These are phyloP conservation scores for Cercospora berteroae DNA, from an alignment of 2,329 filamentous ascomycete species.

Conservation along the genomic window DNA sequence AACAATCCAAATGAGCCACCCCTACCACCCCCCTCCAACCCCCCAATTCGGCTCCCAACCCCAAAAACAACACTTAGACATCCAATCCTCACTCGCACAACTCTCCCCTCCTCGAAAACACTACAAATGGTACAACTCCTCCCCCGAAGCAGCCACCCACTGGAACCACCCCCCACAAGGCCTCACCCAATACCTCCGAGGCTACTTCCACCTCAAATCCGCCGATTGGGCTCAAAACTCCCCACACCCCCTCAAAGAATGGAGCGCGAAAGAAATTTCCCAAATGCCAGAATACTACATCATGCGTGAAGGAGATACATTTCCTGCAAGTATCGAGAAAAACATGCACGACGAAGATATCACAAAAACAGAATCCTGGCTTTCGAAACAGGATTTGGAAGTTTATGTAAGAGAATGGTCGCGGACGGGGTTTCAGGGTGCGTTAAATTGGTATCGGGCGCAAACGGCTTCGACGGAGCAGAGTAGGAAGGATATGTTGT, in stretches of 20 bases:
- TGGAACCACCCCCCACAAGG: slow-evolving; percentile 53
- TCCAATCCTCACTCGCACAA: slow-evolving; percentile 57
- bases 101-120: slow-evolving; percentile 62
- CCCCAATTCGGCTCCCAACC: slow-evolving; percentile 51
- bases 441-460: slow-evolving; percentile 66
- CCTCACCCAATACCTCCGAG: slow-evolving; percentile 60
- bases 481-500: slow-evolving; percentile 51
- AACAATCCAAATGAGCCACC: slow-evolving; percentile 64
- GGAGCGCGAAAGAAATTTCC: slow-evolving; percentile 57
- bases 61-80: slow-evolving; percentile 40
- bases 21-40: slow-evolving; percentile 55
- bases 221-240: slow-evolving; percentile 54
- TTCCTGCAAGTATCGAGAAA: slow-evolving; percentile 57
- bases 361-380: slow-evolving; percentile 52
- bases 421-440: slow-evolving; percentile 64
- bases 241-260: slow-evolving; percentile 54
- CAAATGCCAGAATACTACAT: slow-evolving; percentile 68
- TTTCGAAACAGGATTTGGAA: slow-evolving; percentile 56
- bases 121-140: slow-evolving; percentile 67
- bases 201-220: slow-evolving; percentile 68
- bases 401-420: slow-evolving; percentile 62
- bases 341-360: slow-evolving; percentile 56
- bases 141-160: slow-evolving; percentile 46
- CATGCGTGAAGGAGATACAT: slow-evolving; percentile 58
- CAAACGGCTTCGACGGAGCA: slow-evolving; percentile 50